Conservation (phyloP, 371 early-diverging fungal genomes). For the Mortierella sp. region DNA sequence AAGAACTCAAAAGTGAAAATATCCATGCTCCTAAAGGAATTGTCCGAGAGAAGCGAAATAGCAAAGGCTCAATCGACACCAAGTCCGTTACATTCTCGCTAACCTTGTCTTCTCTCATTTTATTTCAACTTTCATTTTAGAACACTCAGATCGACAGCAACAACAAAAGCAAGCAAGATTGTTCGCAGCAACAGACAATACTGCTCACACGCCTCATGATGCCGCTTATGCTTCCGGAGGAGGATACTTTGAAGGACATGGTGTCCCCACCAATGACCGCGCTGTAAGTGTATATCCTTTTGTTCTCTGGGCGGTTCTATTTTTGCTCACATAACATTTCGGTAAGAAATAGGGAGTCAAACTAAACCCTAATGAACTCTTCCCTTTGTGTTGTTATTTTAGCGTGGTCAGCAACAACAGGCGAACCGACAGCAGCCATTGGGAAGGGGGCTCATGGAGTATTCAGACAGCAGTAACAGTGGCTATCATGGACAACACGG, state of each 20-base stretch:
- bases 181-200: conserved; percentile 19
- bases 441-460: conserved; percentile 28
- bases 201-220: conserved; percentile 26
- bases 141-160: conserved; percentile 29
- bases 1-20: no score
- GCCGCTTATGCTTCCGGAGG: conserved; percentile 24
- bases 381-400: not conserved
- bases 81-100: not conserved
- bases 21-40: no score
- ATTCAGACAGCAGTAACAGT: conserved; percentile 14
- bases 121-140: conserved; percentile 13
- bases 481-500: conserved; percentile 26
- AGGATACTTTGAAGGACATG: conserved; percentile 21
- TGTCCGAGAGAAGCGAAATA: not conserved
- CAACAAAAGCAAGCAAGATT: conserved; percentile 27
- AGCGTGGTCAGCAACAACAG: conserved; percentile 29
- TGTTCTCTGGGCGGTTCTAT: not conserved
- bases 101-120: not conserved
- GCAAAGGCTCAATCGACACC: not conserved
- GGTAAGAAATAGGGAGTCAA: not conserved
- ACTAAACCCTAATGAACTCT: not conserved
- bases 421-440: conserved; percentile 18
- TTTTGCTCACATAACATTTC: not conserved
- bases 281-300: conserved; percentile 14
- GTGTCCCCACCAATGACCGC: conserved; percentile 16